phyloP scores from a whole-genome alignment of 805 yeast genomes.

The Teunomyces stri region DNA sequence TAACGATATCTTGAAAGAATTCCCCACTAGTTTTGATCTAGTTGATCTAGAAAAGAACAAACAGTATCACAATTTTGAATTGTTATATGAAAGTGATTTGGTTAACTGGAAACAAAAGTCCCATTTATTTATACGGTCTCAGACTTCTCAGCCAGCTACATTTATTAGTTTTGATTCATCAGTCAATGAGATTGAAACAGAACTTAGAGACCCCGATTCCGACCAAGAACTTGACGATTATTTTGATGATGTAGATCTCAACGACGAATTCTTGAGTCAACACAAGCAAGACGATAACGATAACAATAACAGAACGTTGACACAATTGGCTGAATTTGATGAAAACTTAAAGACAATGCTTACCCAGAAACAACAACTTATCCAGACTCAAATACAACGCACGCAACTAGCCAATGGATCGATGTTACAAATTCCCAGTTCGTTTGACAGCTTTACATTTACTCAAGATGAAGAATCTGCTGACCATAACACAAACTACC shows the following conservation, averaged over 20 bases:
- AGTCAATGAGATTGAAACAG: slow-evolving; percentile 5
- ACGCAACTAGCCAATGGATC: background rate
- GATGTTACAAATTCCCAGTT: slow-evolving; percentile 14
- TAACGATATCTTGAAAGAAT: background rate
- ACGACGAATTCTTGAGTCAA: background rate
- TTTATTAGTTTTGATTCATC: slow-evolving; percentile 2
- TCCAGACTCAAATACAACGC: background rate
- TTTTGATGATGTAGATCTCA: background rate
- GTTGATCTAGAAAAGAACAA: slow-evolving; percentile 21
- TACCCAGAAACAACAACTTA: slow-evolving; percentile 16
- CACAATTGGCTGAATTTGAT: slow-evolving; percentile 15
- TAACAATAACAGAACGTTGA: slow-evolving; percentile 1
- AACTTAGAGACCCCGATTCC: background rate
- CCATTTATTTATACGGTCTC: slow-evolving; percentile 13
- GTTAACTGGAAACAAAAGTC: slow-evolving; percentile 19
- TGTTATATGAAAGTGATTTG: slow-evolving; percentile 19
- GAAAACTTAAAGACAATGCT: slow-evolving; percentile 16
- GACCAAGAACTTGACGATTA: background rate
- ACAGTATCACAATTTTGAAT: slow-evolving; percentile 12
- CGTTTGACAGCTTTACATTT: slow-evolving; percentile 9
- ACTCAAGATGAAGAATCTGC: background rate
- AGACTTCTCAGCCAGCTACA: background rate
- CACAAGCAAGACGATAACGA: slow-evolving; percentile 3
- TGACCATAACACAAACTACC: background rate
- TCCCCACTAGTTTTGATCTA: slow-evolving; percentile 12